Evolutionary conservation across 306 rosid genomes (phyloP), one percentile per base, ranked within the genome.

Genomic region (Medicago arabica): DNA sequence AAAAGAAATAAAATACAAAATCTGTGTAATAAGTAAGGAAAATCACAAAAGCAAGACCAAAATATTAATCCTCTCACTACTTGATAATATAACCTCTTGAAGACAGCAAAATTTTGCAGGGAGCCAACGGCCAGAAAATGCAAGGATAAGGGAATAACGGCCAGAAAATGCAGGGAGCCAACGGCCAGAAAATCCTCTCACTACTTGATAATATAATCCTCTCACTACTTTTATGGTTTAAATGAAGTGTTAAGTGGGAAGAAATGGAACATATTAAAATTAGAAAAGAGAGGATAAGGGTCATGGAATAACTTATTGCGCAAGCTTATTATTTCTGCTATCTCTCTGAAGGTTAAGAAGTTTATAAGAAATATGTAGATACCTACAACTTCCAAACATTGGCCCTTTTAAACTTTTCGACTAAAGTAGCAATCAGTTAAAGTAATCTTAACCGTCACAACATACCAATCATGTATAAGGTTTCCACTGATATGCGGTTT

Each of bases 401-500:
- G 44, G 39, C 13, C 55, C 46, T 62, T 43, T 21, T 2, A 16
- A 69, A 43, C 15, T 59, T 31, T 28, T 17, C 36, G 36, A 47
- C 38, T 47, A 34, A 78, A 78, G 69, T 25, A 36, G 12, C 15
- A 46, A 73, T 61, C 14, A 50, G 47, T 74, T 44, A 8, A 40
- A 78, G 81, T 50, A 74, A 28, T 58, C 47, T 47, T n/a, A n/a
- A n/a, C n/a, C n/a, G n/a, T 73, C 60, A 77, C n/a, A 36, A 80
- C 75, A 64, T 96, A 92, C 99, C 98, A 96, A 83, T 92, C 96
- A 23, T 90, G 83, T 75, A 96, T 80, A 50, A 96, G 82, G 78
- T 89, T 82, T 62, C 90, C 96, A 6, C 90, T 82, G 83, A 88
- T 66, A 84, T 85, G 88, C 82, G 97, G 88, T 85, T 89, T 96